Evolutionary conservation across 768 basidiomycete species (phyloP).

Genomic region (Mrakia frigida): DNA sequence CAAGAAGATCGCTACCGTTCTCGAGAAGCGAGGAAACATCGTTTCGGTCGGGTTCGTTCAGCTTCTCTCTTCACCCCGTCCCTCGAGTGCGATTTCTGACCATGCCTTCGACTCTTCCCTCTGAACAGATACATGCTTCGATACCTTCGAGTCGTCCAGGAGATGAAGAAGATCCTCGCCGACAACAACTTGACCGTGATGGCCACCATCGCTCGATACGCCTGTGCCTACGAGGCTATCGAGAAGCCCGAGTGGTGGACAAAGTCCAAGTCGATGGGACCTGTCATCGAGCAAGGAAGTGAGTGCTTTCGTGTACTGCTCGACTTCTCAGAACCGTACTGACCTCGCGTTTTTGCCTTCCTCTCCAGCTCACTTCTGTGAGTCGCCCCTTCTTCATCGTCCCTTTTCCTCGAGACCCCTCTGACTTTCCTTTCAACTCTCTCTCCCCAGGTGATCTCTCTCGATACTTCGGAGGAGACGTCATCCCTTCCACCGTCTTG

Average conservation of each 20-base stretch:
- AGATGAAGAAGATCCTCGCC: conserved; percentile 63
- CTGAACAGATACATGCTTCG: conserved; percentile 76
- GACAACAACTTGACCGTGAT: conserved; percentile 93
- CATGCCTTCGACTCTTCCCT: background rate
- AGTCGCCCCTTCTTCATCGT: background rate
- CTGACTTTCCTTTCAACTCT: background rate
- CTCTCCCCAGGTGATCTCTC: conserved; percentile 60
- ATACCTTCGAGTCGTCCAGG: conserved; percentile 87
- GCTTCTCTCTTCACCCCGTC: background rate
- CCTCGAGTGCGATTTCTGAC: background rate
- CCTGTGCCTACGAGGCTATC: conserved; percentile 51
- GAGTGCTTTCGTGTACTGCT: conserved; percentile 62
- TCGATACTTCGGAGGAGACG: conserved; percentile 94
- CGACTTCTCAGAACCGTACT: background rate
- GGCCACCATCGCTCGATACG: conserved; percentile 92
- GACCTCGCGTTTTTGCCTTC: background rate
- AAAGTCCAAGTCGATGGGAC: conserved; percentile 55
- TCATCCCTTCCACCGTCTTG: conserved; percentile 64
- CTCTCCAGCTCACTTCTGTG: background rate
- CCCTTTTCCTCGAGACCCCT: too few relatives aligned
- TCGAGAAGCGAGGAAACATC: conserved; percentile 52
- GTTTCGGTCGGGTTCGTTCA: conserved; percentile 72
- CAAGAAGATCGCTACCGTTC: conserved; percentile 14
- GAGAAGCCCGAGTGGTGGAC: conserved; percentile 77
- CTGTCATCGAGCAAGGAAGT: conserved; percentile 54